Conservation (phyloP, 306 rosid genomes). For the Quercus rubra region DNA sequence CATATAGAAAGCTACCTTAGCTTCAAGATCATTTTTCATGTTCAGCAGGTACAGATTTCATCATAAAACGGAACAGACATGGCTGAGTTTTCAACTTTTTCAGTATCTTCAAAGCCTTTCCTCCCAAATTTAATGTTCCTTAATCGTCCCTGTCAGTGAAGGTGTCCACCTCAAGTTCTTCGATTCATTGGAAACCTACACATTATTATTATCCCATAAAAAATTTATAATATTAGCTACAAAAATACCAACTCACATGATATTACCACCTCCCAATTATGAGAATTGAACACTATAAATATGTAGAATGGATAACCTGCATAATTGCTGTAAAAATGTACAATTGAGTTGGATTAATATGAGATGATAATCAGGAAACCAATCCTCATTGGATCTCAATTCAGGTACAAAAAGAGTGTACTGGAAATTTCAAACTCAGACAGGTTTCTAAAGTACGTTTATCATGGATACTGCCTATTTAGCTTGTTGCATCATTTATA, state of each 20-base stretch:
- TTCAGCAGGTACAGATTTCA: slow-evolving; percentile 74
- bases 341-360: not conserved
- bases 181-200: slow-evolving; percentile 47
- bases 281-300: too few species aligned
- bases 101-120: slow-evolving; percentile 65
- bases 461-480: not conserved
- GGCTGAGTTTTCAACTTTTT: slow-evolving; percentile 54
- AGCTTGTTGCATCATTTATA: not conserved
- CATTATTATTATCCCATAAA: slow-evolving; percentile 12
- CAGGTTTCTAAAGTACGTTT: not conserved
- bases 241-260: too few species aligned
- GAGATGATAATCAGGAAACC: not conserved
- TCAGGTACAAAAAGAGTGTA: not conserved
- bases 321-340: too few species aligned
- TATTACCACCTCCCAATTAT: too few species aligned
- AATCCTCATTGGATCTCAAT: not conserved
- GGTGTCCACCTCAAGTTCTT: slow-evolving; percentile 71
- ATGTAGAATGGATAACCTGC: too few species aligned
- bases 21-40: slow-evolving; percentile 79
- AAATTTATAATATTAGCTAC: not conserved
- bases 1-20: slow-evolving; percentile 50
- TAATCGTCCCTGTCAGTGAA: slow-evolving; percentile 53
- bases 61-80: slow-evolving; percentile 81
- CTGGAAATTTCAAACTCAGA: not conserved
- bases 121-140: slow-evolving; percentile 67